Percentiles rank a stretch among this genome's conserved stretches.
Conservation (phyloP, 179 eudicot species). For the Spinacia oleracea region DNA sequence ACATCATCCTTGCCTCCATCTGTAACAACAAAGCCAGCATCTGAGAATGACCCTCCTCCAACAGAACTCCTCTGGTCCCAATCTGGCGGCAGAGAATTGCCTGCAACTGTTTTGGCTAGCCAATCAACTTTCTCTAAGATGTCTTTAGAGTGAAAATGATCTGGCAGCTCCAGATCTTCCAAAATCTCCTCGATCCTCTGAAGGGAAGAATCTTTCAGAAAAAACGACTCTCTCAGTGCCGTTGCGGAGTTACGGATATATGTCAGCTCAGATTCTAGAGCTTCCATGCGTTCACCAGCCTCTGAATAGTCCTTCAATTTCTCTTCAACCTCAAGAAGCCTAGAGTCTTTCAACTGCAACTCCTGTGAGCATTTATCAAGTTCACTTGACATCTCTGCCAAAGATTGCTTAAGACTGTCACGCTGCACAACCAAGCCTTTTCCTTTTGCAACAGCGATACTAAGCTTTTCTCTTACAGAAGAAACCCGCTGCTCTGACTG, state of each 20-base stretch:
- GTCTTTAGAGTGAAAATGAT: slow-evolving; percentile 76
- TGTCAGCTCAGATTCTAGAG: slow-evolving; percentile 94
- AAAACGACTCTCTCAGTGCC: slow-evolving; percentile 89
- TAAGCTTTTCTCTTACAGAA: slow-evolving; percentile 87
- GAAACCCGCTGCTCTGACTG: slow-evolving; percentile 90
- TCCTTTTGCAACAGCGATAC: slow-evolving; percentile 96
- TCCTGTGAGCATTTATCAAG: slow-evolving; percentile 74
- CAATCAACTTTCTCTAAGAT: slow-evolving; percentile 85
- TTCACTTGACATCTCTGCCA: slow-evolving; percentile 76
- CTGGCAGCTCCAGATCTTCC: slow-evolving; percentile 93
- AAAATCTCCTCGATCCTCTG: slow-evolving; percentile 95
- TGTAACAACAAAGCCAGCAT: slow-evolving; percentile 48
- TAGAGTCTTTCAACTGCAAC: slow-evolving; percentile 66
- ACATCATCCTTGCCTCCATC: slow-evolving; percentile 71
- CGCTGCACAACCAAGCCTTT: slow-evolving; percentile 96
- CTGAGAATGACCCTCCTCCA: slow-evolving; percentile 65
- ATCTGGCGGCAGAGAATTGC: slow-evolving; percentile 52
- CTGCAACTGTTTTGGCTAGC: slow-evolving; percentile 67
- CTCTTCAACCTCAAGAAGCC: slow-evolving; percentile 77
- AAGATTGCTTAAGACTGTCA: slow-evolving; percentile 85
- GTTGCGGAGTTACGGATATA: slow-evolving; percentile 98
- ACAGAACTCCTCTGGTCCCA: slow-evolving; percentile 74
- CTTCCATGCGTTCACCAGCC: slow-evolving; percentile 99
- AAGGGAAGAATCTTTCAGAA: slow-evolving; percentile 85
- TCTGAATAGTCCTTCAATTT: slow-evolving; percentile 81